Base-by-base conservation (phyloP, 202 grass and related monocot genomes). In the Panicum virgatum region DNA sequence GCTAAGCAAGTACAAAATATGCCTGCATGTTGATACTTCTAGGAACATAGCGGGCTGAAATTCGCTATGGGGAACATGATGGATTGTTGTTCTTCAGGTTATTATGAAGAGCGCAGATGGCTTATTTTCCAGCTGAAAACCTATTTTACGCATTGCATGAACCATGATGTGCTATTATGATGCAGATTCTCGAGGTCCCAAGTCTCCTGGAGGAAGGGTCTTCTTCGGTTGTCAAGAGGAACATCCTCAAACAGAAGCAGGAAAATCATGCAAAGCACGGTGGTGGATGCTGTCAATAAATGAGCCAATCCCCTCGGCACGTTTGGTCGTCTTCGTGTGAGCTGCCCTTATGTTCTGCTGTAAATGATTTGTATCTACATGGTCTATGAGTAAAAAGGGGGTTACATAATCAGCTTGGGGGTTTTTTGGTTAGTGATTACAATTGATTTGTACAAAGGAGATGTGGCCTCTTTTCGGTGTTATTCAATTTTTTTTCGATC, bases 131-230 rank as follows among this genome's bases (percentile, higher is more conserved):
- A 20, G 52, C 52, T 51, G 44, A 46, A 50, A 67, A 27, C 22
- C 6, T 63, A 54, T 40, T 32, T 48, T 18, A 64, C 13, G 48
- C 19, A 60, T 25, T 20, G 70, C 16, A 59, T 72, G n/a, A n/a
- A 59, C 19, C 27, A 4, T 44, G 7, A n/a, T 66, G 29, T 81
- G 4, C 29, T 79, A 13, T 81, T 79, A 12, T 75, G 8, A 75
- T 75, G 56, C 85, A 99, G 96, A 99, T 99, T 69, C 76, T 99
- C 3, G 91, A 92, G 43, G 91, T 99, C 73, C 96, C 96, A 25
- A 93, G 91, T 78, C 88, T 99, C 34, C 79, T 99, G 70, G 91
- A 96, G 65, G 96, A 92, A 96, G 96, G 96, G 12, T 95, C 90
- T 5, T 90, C 84, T 27, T 92, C 91, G 4, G 87, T 93, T 70